Evolutionary conservation across 805 yeast genomes (phyloP).

Genomic region (Tetrapisispora namnaoensis): DNA sequence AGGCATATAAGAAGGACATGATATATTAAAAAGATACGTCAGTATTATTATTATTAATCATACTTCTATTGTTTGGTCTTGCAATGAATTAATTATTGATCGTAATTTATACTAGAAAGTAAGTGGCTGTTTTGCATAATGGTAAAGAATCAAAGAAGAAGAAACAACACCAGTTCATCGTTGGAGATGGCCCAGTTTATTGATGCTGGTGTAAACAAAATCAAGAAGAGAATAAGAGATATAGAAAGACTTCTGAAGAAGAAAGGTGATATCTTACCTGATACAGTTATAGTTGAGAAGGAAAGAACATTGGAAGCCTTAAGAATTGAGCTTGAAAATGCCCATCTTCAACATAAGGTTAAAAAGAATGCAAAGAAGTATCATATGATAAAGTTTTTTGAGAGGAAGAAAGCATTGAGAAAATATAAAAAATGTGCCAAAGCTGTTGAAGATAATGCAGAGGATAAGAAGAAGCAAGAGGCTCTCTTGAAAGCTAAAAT

Average conservation of each 20-base stretch:
- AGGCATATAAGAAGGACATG: neutral
- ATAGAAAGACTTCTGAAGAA: constrained; percentile 55
- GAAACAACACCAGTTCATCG: constrained; percentile 15
- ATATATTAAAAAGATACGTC: neutral
- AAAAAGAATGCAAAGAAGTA: constrained; percentile 58
- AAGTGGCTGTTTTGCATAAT: neutral
- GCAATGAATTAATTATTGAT: too few relatives aligned
- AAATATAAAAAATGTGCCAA: constrained; percentile 44
- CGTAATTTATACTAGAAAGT: too few relatives aligned
- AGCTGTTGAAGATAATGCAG: constrained; percentile 8
- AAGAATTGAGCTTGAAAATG: constrained; percentile 44
- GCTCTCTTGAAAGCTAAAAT: constrained; percentile 47
- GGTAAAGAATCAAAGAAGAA: constrained; percentile 7
- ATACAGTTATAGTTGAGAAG: constrained; percentile 55
- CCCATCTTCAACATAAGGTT: constrained; percentile 36
- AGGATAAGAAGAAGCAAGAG: constrained; percentile 18
- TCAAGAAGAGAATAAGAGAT: constrained; percentile 82
- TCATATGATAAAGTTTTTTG: constrained; percentile 90
- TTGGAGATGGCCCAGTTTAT: constrained; percentile 31
- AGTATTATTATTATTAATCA: too few relatives aligned
- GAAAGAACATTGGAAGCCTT: constrained; percentile 68
- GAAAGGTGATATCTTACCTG: constrained; percentile 48
- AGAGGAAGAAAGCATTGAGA: constrained; percentile 74
- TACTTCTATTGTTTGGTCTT: neutral
- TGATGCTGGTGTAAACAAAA: constrained; percentile 40